Percentiles rank a stretch among this genome's conserved stretches.
Conservation (phyloP, 371 early-diverging fungal species). For the Paraphysoderma sedebokerense region DNA sequence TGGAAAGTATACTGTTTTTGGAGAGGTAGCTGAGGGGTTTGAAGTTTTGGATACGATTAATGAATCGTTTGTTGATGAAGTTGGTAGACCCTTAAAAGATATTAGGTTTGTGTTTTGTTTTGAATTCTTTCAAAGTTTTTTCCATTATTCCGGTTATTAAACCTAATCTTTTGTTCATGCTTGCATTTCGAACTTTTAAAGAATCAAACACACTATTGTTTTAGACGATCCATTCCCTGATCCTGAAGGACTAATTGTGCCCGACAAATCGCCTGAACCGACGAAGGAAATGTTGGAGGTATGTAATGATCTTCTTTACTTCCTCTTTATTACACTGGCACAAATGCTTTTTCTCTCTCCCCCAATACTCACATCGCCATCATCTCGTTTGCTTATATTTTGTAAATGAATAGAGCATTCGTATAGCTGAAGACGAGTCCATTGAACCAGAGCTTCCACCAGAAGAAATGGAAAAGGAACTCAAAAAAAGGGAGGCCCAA, state of each 20-base stretch:
- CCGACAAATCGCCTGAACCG: slow-evolving; percentile 66
- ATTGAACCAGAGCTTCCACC: slow-evolving; percentile 39
- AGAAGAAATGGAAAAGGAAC: slow-evolving; percentile 46
- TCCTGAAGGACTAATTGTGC: slow-evolving; percentile 48
- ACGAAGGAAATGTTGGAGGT: slow-evolving; percentile 55
- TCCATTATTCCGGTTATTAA: not conserved
- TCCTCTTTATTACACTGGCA: not conserved
- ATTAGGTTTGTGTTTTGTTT: slow-evolving; percentile 29
- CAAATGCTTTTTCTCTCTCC: not conserved
- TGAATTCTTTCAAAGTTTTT: not conserved
- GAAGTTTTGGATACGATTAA: slow-evolving; percentile 77
- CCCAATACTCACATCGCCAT: not conserved
- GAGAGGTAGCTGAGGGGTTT: slow-evolving; percentile 84
- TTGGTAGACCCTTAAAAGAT: slow-evolving; percentile 63
- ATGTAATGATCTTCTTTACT: too few relatives aligned
- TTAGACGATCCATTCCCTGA: slow-evolving; percentile 89
- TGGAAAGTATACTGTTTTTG: slow-evolving; percentile 94
- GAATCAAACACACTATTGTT: slow-evolving; percentile 76
- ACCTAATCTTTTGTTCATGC: not conserved
- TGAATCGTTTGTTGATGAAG: slow-evolving; percentile 44
- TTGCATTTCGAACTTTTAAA: slow-evolving; percentile 2
- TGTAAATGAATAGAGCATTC: too few relatives aligned
- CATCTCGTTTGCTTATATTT: not conserved
- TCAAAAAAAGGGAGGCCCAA: slow-evolving; percentile 56
- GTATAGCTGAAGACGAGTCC: slow-evolving; percentile 71